Evolutionary conservation across 371 early-diverging fungal genomes (phyloP).

Genomic region (Zancudomyces culisetae): DNA sequence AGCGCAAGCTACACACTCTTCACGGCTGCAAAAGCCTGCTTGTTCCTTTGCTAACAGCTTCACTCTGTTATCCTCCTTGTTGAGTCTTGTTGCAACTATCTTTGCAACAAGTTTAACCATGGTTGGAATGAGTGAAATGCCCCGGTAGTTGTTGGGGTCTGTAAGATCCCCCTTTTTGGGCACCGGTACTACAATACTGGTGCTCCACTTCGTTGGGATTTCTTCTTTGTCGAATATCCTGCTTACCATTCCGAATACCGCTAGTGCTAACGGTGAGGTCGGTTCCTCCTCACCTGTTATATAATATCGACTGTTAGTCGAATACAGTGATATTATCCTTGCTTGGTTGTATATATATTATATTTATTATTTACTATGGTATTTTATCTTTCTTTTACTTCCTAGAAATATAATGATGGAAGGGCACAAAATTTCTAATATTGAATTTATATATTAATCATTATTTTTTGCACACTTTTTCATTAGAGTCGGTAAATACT

Average conservation of each 20-base stretch:
- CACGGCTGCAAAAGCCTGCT: neutral
- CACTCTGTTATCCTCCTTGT: neutral
- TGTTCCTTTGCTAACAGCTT: neutral
- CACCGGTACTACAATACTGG: neutral
- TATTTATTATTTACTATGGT: no score
- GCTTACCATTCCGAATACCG: neutral
- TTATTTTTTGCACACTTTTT: no score
- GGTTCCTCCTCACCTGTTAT: neutral
- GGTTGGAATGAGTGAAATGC: neutral
- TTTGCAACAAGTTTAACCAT: neutral
- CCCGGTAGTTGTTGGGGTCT: neutral
- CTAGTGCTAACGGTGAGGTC: neutral
- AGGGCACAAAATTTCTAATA: no score
- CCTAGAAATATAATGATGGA: no score
- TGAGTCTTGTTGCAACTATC: neutral
- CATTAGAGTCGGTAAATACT: no score
- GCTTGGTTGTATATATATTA: no score
- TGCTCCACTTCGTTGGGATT: neutral
- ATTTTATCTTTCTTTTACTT: no score
- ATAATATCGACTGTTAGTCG: no score
- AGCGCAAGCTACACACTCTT: neutral
- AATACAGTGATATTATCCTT: no score
- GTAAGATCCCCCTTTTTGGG: neutral
- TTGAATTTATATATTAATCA: no score
- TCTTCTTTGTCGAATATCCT: neutral